Evolutionary conservation across 2,329 filamentous ascomycete genomes (phyloP), one percentile per base, ranked within the genome.

Genomic region (Didymella sp.): DNA sequence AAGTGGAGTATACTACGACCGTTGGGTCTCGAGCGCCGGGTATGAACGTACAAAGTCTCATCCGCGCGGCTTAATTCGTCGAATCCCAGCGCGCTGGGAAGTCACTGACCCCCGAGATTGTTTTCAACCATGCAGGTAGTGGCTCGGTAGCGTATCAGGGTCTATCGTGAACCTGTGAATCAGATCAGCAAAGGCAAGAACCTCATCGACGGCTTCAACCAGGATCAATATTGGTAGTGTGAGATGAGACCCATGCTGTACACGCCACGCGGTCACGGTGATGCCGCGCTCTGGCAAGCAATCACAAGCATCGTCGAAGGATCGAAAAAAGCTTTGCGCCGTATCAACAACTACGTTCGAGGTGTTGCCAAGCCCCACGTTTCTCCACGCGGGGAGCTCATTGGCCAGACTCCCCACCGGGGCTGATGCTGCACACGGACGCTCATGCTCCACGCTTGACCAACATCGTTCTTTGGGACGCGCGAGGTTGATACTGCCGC

Each of bases 321-420:
- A 57, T 44, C 28, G 24, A 25, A 6, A 43, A 47, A 57, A 57
- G 54, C 54, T 47, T 57, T 37, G 47, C 30, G 35, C 40, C 43
- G 42, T 48, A 48, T 51, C 42, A 50, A 33, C 40, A 17, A 31
- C 24, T 24, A 21, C n/a, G 30, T 25, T 51, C 9, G 12, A 38
- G 19, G 35, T 56, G 33, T 4, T 42, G 53, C 48, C 47, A 48
- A 51, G 48, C 42, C 46, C 47, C 47, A 57, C 54, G 54, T 57
- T 51, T 51, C 42, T 47, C 42, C 22, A 47, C 19, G 12, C 42
- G 19, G 41, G 22, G 37, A 38, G 13, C 25, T 38, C 22, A 57
- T 57, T 57, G 47, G 54, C 37, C 37, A 46, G 42, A 37, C 33
- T 6, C 33, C n/a, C 7, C n/a, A 4, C 11, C 33, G n/a, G 31